These are phyloP conservation scores for Entomortierella parvispora DNA, from an alignment of 192 early-diverging fungal genomes.

Conservation along the genomic window DNA sequence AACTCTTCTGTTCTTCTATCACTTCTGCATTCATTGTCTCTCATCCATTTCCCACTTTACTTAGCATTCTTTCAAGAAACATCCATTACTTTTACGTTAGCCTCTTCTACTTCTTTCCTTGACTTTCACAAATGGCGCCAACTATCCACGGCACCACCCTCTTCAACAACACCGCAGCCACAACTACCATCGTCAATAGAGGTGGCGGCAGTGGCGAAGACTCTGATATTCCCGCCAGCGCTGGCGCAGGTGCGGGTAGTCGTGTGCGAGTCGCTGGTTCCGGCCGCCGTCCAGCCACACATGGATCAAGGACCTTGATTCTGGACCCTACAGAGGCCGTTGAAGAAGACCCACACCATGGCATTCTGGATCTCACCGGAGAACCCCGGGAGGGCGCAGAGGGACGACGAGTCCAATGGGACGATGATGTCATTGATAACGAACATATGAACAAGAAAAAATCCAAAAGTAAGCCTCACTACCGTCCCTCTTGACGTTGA, in stretches of 20 bases:
- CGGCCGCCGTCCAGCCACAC: slow-evolving; percentile 17
- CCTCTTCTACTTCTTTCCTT: background rate
- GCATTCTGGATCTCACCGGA: slow-evolving; percentile 63
- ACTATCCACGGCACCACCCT: background rate
- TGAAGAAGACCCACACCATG: slow-evolving; percentile 34
- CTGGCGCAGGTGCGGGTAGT: background rate
- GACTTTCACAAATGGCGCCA: slow-evolving; percentile 6
- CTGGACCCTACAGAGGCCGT: slow-evolving; percentile 34
- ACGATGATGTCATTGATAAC: slow-evolving; percentile 72
- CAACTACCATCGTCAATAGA: background rate
- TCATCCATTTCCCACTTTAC: background rate
- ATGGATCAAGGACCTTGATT: slow-evolving; percentile 52
- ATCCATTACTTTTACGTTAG: no score
- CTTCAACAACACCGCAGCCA: background rate
- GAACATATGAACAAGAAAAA: slow-evolving; percentile 76
- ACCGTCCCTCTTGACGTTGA: background rate
- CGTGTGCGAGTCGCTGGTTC: slow-evolving; percentile 14
- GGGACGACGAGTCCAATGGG: slow-evolving; percentile 68
- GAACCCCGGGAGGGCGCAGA: slow-evolving; percentile 41
- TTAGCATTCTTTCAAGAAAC: background rate
- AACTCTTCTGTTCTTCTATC: background rate
- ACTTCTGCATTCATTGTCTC: background rate
- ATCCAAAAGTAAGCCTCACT: slow-evolving; percentile 64
- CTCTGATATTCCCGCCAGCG: slow-evolving; percentile 10
- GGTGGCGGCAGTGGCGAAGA: background rate